Conservation (phyloP, 495 filamentous ascomycete species). For the Aspergillus steynii region DNA sequence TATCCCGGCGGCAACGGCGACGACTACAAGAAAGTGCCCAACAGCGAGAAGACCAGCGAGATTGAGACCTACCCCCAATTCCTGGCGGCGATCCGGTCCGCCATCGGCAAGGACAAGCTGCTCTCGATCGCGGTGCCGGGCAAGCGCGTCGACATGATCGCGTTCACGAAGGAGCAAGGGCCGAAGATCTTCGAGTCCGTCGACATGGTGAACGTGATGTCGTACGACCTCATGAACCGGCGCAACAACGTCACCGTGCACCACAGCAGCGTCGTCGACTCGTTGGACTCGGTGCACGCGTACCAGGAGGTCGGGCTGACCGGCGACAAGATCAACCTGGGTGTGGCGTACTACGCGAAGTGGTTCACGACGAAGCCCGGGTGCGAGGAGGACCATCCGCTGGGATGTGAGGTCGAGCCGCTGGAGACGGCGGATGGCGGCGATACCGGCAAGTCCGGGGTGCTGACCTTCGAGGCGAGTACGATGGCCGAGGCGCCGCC, state of each 20-base stretch:
- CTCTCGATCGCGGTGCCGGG: conserved; percentile 74
- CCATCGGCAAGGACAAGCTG: conserved; percentile 58
- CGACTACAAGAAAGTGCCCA: conserved; percentile 71
- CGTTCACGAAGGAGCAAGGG: conserved; percentile 63
- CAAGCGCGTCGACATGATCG: conserved; percentile 68
- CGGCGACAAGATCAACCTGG: conserved; percentile 63
- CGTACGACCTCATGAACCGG: conserved; percentile 77
- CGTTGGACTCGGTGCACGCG: conserved; percentile 54
- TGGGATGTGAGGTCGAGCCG: conserved; percentile 62
- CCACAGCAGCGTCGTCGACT: conserved; percentile 59
- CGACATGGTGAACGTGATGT: conserved; percentile 79
- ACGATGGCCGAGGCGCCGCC: conserved; percentile 48
- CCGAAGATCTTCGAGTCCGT: conserved; percentile 63
- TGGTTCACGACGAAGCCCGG: conserved; percentile 63
- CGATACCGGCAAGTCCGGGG: conserved; percentile 63
- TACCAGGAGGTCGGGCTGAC: conserved; percentile 61
- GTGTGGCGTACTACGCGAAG: conserved; percentile 74
- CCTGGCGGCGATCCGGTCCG: conserved; percentile 57
- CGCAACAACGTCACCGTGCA: conserved; percentile 68
- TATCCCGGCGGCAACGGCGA: conserved; percentile 79
- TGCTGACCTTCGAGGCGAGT: conserved; percentile 54
- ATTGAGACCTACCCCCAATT: conserved; percentile 65
- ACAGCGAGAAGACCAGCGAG: conserved; percentile 59
- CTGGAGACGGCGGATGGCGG: conserved; percentile 66
- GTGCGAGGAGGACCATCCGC: conserved; percentile 42